A percentile compares a stretch with the other conserved stretches of the same genome.
phyloP scores from a whole-genome alignment of 306 rosid species.

The Cicer bijugum region DNA sequence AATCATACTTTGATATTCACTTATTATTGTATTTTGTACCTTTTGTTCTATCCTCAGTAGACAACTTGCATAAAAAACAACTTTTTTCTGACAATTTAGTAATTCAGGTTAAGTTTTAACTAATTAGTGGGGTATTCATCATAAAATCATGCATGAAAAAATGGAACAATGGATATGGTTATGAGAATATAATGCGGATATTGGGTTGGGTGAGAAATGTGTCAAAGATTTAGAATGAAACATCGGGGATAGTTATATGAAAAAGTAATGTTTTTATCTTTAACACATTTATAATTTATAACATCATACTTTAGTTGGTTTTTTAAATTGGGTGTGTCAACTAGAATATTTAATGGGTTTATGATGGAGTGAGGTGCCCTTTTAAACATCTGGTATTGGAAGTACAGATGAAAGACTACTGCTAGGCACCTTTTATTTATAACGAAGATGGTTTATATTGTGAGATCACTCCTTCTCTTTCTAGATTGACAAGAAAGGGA shows the following conservation, averaged over 20 bases:
- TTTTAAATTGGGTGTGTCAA: background rate
- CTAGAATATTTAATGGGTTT: background rate
- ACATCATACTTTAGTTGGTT: background rate
- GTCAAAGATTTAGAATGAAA: background rate
- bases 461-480: slow-evolving; percentile 11
- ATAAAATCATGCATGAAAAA: slow-evolving; percentile 14
- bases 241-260: background rate
- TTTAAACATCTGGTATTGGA: background rate
- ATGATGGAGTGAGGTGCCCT: no score
- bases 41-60: background rate
- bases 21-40: slow-evolving; percentile 20
- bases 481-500: slow-evolving; percentile 18
- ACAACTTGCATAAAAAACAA: slow-evolving; percentile 16
- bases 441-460: background rate
- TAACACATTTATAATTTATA: background rate
- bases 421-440: background rate
- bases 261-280: background rate
- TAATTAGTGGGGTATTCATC: slow-evolving; percentile 3
- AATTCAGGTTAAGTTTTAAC: slow-evolving; percentile 8
- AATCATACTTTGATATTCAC: slow-evolving; percentile 5
- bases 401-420: slow-evolving; percentile 7
- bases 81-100: background rate
- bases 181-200: background rate
- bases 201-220: slow-evolving; percentile 23
- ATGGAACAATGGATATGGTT: slow-evolving; percentile 4